A percentile compares a stretch with the other conserved stretches of the same genome.
phyloP scores from a whole-genome alignment of 768 basidiomycete genomes.

The Mrakia hoshinonis region DNA sequence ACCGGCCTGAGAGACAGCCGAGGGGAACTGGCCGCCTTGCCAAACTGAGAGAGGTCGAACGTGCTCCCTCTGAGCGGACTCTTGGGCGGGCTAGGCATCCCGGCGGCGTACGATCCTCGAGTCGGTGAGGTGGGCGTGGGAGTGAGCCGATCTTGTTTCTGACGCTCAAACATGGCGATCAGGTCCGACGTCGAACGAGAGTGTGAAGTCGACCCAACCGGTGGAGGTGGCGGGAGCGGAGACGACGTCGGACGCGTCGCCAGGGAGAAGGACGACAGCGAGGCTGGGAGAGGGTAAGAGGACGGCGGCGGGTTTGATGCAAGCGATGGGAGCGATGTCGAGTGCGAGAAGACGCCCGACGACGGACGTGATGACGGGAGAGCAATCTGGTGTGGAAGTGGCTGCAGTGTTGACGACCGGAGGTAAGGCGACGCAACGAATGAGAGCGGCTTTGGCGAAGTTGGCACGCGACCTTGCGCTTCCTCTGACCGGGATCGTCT shows the following conservation, averaged over 20 bases:
- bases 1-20: background rate
- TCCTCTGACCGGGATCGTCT: background rate
- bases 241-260: constrained; percentile 4
- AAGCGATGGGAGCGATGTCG: background rate
- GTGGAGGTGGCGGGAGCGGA: background rate
- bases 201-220: background rate
- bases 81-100: background rate
- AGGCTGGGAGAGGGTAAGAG: constrained; percentile 10
- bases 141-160: background rate
- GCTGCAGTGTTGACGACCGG: background rate
- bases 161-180: constrained; percentile 1
- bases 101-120: background rate
- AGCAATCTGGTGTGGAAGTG: background rate
- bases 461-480: background rate
- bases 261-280: background rate
- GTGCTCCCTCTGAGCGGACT: background rate
- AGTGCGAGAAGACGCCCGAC: background rate
- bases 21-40: background rate
- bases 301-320: background rate
- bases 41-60: constrained; percentile 10
- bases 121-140: background rate
- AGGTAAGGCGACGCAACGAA: no score
- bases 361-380: background rate
- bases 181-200: constrained; percentile 1
- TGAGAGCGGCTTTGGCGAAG: background rate